phyloP scores from a whole-genome alignment of 2,329 filamentous ascomycete genomes.

The Dactylellina haptotyla region DNA sequence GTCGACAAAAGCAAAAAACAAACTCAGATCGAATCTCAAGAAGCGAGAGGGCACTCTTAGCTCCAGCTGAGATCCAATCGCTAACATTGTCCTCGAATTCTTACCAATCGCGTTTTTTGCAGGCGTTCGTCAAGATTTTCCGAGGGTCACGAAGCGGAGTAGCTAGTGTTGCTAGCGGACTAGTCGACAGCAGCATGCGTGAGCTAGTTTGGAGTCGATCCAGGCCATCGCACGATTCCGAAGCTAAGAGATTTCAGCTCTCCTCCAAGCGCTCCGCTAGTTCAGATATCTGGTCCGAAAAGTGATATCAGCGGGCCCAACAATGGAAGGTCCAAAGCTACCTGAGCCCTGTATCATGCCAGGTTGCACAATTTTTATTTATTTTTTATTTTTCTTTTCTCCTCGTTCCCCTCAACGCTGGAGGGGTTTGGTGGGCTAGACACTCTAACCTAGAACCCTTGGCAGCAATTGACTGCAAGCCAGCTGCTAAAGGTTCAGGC shows the following conservation, averaged over 20 bases:
- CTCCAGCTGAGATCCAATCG: constrained; percentile 50
- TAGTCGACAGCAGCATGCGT: constrained; percentile 3
- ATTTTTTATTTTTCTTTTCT: constrained; percentile 5
- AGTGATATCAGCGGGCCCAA: constrained; percentile 29
- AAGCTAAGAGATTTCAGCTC: constrained; percentile 30
- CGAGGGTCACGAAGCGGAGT: constrained; percentile 34
- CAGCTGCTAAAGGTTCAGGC: too few species aligned
- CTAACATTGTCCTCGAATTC: constrained; percentile 24
- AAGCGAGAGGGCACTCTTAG: constrained; percentile 38
- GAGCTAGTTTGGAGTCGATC: constrained; percentile 13
- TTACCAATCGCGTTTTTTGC: constrained; percentile 30
- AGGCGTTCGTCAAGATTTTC: constrained; percentile 23
- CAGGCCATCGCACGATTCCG: constrained; percentile 49
- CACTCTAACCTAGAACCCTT: background rate
- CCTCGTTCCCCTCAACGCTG: background rate
- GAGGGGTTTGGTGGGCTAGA: background rate
- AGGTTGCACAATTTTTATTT: constrained; percentile 43
- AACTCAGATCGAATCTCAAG: constrained; percentile 43
- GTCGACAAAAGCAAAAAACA: constrained; percentile 45
- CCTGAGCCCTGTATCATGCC: constrained; percentile 45
- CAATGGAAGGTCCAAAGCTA: constrained; percentile 46
- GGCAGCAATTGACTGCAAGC: too few species aligned
- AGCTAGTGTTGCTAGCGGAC: too few species aligned
- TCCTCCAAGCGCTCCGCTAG: constrained; percentile 19
- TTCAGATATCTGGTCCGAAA: constrained; percentile 27